Evolutionary conservation across 306 rosid genomes (phyloP), one percentile per base, ranked within the genome.

Genomic region (Casuarina cunninghamiana): DNA sequence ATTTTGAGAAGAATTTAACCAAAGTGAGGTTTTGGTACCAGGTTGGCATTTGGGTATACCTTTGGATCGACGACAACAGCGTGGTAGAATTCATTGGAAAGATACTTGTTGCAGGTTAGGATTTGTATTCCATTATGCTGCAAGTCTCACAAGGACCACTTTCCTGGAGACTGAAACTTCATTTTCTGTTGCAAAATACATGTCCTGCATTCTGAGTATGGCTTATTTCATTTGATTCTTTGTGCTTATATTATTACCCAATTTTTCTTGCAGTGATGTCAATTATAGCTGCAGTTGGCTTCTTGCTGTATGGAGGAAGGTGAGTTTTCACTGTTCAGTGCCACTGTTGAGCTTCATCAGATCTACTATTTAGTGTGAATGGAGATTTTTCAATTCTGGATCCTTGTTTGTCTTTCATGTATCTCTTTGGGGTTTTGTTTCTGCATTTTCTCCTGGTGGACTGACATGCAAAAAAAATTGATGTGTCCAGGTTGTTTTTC

Each of bases 251-350:
- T 53, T 55, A 26, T 46, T 69, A 10, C 46, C 6, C 35, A 2
- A 49, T 0, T 75, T 38, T 67, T 75, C 45, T 58, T 54, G 66
- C 96, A 95, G 99, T 74, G 75, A 89, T 93, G 77, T 95, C 99
- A 53, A 93, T 91, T 77, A 53, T 95, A 53, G 97, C 96, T 79
- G 97, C 99, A 68, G 75, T 88, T 75, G 97, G 99, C 78, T 95
- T 95, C 91, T 86, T 95, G 93, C 48, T 93, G 7, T 95, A 89
- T 42, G 99, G 99, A 76, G 99, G 99, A 88, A 93, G 97, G 99
- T 95, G 77, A 90, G 94, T 73, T 37, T 83, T 85, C 78, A 61
- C 43, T 76, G 44, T 83, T 85, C 78, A 67, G 37, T 72, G 66
- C 78, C 41, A 60, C 32, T 78, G 55, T 26, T 4, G 39, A 10